These are phyloP conservation scores for Drechslerella stenobrocha DNA, from an alignment of 2,329 filamentous ascomycete species.

Conservation along the genomic window DNA sequence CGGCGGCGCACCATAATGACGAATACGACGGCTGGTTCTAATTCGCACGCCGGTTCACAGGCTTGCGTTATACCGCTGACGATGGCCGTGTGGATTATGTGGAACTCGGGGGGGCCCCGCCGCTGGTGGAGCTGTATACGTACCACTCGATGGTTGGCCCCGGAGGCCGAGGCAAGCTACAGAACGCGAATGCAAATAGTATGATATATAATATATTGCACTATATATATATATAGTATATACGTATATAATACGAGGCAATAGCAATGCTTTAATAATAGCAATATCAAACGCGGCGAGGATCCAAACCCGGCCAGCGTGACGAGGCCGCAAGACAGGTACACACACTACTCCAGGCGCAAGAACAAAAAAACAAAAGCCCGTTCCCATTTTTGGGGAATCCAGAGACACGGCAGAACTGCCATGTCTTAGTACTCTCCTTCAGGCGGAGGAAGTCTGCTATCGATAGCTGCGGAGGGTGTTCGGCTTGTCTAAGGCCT, in stretches of 20 bases:
- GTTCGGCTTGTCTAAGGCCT: background rate
- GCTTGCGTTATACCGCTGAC: background rate
- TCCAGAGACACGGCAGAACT: constrained; percentile 25
- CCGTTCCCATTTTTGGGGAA: constrained; percentile 6
- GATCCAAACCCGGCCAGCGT: constrained; percentile 42
- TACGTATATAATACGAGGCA: no score
- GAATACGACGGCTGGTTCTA: background rate
- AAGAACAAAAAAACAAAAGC: no score
- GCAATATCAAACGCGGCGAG: constrained; percentile 13
- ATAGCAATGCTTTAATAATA: background rate
- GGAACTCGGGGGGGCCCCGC: background rate
- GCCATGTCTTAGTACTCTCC: constrained; percentile 19
- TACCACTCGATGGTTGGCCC: background rate
- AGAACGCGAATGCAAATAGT: background rate
- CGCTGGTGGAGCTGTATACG: background rate
- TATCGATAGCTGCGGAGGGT: constrained; percentile 6
- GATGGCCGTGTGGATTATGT: background rate
- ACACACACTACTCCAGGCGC: background rate
- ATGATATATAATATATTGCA: no score
- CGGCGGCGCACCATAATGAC: background rate
- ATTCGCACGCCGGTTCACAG: background rate
- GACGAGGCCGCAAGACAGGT: constrained; percentile 44
- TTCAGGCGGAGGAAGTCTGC: background rate
- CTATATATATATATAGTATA: no score
- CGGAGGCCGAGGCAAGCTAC: background rate